Evolutionary conservation across 2,329 filamentous ascomycete genomes (phyloP), one percentile per base, ranked within the genome.

Genomic region (Clarireedia sp.): DNA sequence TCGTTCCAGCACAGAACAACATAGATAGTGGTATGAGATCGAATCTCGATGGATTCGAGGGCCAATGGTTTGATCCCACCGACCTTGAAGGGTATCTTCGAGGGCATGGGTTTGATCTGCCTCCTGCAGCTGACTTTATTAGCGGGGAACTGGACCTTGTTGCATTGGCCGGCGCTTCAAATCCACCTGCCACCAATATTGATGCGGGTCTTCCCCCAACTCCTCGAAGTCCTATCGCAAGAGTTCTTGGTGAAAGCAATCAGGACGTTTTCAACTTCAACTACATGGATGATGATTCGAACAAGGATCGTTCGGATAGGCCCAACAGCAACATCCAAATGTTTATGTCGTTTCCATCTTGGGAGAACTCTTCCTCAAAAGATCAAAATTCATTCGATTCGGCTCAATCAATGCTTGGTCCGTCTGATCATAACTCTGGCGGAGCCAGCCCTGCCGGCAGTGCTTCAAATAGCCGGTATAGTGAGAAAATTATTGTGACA

Each of bases 81-180:
- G 89, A 94, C 67, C 83, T 90, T 0, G 86, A 94, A 68, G 76
- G 80, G 12, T 94, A 90, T 66, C 72, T 95, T 2, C 78, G 77
- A 41, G 75, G 79, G 49, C 78, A 79, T 29, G 83, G 83, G 5
- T 79, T 90, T 29, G 67, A 74, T 46, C 82, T 90, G 51, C 79
- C 85, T 9, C 76, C 79, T 0, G 73, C 75, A 9, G 75, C 78
- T 9, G 83, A 86, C 17, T 83, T 79, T 54, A 74, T 86, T 1
- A 78, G 79, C 48, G 78, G 79, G 8, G 77, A 86, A 48, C 69
- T 87, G 21, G 75, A 79, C 48, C 43, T 62, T 3, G 59, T 57
- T 5, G 40, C 54, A 3, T 53, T 64, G 8, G 33, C 50, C 2
- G 62, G 61, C 12, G 51, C 29, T 6, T 21, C 41, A 24, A 57